Base-by-base conservation (phyloP, 768 basidiomycete genomes). In the Rhodocollybia butyracea region DNA sequence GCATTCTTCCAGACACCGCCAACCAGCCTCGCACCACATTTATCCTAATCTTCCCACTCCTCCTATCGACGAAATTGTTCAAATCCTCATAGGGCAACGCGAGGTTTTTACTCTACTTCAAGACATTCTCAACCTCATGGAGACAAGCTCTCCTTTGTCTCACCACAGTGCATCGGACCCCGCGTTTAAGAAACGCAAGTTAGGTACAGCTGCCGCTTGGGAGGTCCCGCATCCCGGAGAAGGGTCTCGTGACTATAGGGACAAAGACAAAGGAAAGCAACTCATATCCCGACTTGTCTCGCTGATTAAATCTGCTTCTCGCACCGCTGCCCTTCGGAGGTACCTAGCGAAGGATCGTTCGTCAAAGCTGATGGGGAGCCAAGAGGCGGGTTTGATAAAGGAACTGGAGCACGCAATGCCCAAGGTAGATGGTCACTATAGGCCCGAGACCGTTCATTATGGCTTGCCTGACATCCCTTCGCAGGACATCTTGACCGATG, bases 211-310 rank as follows among this genome's bases (percentile, higher is more conserved):
- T 13, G 90, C 90, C 31, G 90, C 90, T 21, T 92, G 90, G 90
- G 88, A 91, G 60, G 80, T 91, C 0, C 90, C 90, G 0, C 91
- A 85, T 66, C 90, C 90, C 46, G 90, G 88, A 27, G 85, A 92
- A 60, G 90, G 86, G 2, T 88, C 90, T 2, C 65, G 77, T 17
- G 73, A 75, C n/a, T 91, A 91, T n/a, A n/a, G 89, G 90, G 80
- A 84, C 58, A 76, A 70, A 43, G 79, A 86, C 32, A 79, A 89
- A 27, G 78, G 81, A 5, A 82, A 80, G 57, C 81, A 80, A 60
- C 71, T 91, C 31, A 73, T 88, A 15, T 70, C 76, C 2, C 83
- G 91, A 63, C 72, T 91, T 31, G 70, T 85, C 15, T 71, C 72
- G 21, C 69, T 89, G 11, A 78, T 89, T 55, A 84, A 84, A 61